Percentiles rank a stretch among this genome's conserved stretches.
Conservation (phyloP, 495 filamentous ascomycete species). For the Talaromyces borbonicus region DNA sequence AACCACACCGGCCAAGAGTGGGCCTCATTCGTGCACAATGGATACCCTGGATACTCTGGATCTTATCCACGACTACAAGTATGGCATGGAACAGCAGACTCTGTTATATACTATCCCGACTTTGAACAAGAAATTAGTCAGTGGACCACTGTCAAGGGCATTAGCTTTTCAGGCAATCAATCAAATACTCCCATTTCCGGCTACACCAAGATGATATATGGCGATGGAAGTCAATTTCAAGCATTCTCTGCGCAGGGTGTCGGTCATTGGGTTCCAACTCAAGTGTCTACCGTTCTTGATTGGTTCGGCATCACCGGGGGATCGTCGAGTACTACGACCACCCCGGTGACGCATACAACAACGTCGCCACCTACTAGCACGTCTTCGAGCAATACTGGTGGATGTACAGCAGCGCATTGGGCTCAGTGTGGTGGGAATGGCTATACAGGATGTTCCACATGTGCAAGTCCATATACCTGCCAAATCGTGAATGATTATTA, state of each 20-base stretch:
- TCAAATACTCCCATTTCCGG: slow-evolving; percentile 21
- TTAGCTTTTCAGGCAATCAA: slow-evolving; percentile 21
- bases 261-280: slow-evolving; percentile 39
- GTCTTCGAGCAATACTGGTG: slow-evolving; percentile 1
- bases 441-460: slow-evolving; percentile 40
- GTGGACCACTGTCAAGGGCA: slow-evolving; percentile 44
- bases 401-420: slow-evolving; percentile 25
- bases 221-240: slow-evolving; percentile 28
- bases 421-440: slow-evolving; percentile 40
- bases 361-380: slow-evolving; percentile 17
- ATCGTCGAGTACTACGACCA: slow-evolving; percentile 12
- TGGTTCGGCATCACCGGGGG: slow-evolving; percentile 31
- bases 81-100: slow-evolving; percentile 42
- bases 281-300: slow-evolving; percentile 36
- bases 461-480: slow-evolving; percentile 30
- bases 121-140: slow-evolving; percentile 47
- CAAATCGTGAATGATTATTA: slow-evolving; percentile 30
- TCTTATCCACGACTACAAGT: slow-evolving; percentile 47
- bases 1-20: slow-evolving; percentile 38
- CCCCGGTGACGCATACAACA: slow-evolving; percentile 19
- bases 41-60: slow-evolving; percentile 47
- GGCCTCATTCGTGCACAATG: slow-evolving; percentile 37
- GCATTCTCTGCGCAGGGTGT: slow-evolving; percentile 39
- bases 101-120: slow-evolving; percentile 37
- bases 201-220: slow-evolving; percentile 44